phyloP scores from a whole-genome alignment of 352 stramenopile genomes.

The Blastocystis sp. region DNA sequence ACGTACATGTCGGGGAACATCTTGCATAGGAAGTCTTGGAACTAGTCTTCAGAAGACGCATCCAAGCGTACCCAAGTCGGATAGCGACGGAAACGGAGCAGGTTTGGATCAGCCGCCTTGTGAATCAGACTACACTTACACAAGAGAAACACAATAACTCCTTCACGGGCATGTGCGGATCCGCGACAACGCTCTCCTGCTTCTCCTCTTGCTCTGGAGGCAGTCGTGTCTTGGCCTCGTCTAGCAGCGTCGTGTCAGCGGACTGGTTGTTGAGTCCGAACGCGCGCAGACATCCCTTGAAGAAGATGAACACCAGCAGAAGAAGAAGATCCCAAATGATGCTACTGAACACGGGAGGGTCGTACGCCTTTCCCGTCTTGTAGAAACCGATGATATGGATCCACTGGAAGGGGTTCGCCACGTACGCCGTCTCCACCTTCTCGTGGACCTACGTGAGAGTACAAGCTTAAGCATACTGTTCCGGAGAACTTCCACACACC shows the following conservation, averaged over 20 bases:
- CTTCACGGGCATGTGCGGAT: constrained; percentile 37
- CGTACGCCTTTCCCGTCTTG: constrained; percentile 11
- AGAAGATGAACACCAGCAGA: constrained; percentile 22
- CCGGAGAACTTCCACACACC: constrained; percentile 20
- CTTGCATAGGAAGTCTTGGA: constrained; percentile 17
- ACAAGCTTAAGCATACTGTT: background rate
- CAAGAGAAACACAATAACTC: background rate
- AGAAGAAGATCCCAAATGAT: constrained; percentile 49
- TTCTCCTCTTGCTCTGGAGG: background rate
- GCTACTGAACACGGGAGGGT: background rate
- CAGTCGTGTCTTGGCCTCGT: background rate
- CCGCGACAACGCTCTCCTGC: background rate
- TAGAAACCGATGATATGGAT: constrained; percentile 45
- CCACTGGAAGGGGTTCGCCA: constrained; percentile 32
- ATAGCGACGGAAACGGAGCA: constrained; percentile 38
- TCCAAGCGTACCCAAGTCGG: background rate
- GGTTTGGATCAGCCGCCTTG: background rate
- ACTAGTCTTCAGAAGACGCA: background rate
- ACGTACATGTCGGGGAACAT: constrained; percentile 44
- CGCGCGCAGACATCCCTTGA: background rate
- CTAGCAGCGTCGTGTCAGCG: background rate
- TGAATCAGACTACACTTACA: constrained; percentile 38
- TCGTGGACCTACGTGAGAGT: background rate
- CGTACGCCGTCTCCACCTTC: background rate
- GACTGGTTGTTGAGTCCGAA: constrained; percentile 27